Evolutionary conservation across 176 grass and related monocot species (phyloP), one percentile per base, ranked within the genome.

Genomic region (Aechmea fasciata): DNA sequence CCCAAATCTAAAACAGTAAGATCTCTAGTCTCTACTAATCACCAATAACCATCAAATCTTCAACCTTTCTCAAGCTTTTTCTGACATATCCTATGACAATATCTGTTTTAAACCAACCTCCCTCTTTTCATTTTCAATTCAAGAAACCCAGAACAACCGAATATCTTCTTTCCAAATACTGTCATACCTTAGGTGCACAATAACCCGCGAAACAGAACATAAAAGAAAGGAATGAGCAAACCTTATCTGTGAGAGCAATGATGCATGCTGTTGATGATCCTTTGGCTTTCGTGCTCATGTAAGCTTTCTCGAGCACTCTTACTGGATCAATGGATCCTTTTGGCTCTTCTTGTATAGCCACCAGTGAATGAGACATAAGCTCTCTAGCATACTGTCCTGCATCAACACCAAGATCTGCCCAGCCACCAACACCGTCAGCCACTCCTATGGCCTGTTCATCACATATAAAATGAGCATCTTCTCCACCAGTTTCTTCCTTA

Each of bases 251-350:
- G 50, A 99, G 89, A 83, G 90, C 77, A 66, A 99, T 84, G 66
- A 99, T 99, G 83, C 95, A 99, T 1, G 95, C 95, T 61, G 95
- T 99, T 51, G 95, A 99, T 55, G 89, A 93, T 63, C 95, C 95
- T 28, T 82, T 84, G 68, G 90, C 89, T 77, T 90, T 99, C 28
- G 95, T 99, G 63, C 71, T 82, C 50, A 48, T 57, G 77, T 94
- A 99, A 77, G 95, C 95, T 78, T 90, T 94, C 13, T 99, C 89
- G 71, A 99, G 63, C 69, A 99, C 87, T 72, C 78, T 99, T 71
- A 80, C 83, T 70, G 90, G 95, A 85, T 99, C 87, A 82, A 99
- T 81, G 1, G 33, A 83, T 12, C 90, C 84, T 74, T 86, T 82
- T 8, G 90, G 77, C 61, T 99, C 90, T 78, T 91, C 82, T 77